Evolutionary conservation across 495 filamentous ascomycete species (phyloP).

Genomic region (Trichoderma virens): DNA sequence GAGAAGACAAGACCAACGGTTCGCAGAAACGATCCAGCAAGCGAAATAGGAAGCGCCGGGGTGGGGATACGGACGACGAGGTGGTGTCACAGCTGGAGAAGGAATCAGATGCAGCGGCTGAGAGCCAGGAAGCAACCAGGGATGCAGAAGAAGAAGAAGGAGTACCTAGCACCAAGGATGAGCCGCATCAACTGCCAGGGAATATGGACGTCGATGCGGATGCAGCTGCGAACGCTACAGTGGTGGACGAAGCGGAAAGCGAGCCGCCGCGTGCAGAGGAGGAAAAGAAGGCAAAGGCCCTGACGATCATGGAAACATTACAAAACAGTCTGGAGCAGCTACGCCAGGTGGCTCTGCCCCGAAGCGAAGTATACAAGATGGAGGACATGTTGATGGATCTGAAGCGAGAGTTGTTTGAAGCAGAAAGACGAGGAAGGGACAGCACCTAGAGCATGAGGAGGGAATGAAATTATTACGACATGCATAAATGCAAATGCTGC

Average conservation of each 20-base stretch:
- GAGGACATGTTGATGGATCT: constrained; percentile 64
- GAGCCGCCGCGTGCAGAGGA: not conserved
- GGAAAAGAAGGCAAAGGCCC: constrained; percentile 10
- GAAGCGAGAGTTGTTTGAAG: constrained; percentile 55
- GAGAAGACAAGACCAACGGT: not conserved
- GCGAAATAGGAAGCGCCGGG: constrained; percentile 10
- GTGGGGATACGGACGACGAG: constrained; percentile 9
- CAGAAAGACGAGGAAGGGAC: constrained; percentile 39
- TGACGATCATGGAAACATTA: constrained; percentile 10
- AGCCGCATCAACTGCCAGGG: constrained; percentile 18
- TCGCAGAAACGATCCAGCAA: constrained; percentile 10
- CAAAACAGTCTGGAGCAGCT: constrained; percentile 42
- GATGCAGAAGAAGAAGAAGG: not conserved
- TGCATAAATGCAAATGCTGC: not conserved
- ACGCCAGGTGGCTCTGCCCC: constrained; percentile 40
- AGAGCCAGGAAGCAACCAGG: not conserved
- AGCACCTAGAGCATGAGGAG: not conserved
- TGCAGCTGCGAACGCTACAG: constrained; percentile 12
- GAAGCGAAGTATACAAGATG: constrained; percentile 47
- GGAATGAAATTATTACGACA: not conserved
- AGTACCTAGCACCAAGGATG: constrained; percentile 7
- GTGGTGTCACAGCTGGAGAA: constrained; percentile 3
- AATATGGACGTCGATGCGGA: not conserved
- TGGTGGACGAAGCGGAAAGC: constrained; percentile 13
- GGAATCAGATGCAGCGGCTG: not conserved